These are phyloP conservation scores for Lanmaoa rubissima DNA, from an alignment of 768 basidiomycete genomes.

Conservation along the genomic window DNA sequence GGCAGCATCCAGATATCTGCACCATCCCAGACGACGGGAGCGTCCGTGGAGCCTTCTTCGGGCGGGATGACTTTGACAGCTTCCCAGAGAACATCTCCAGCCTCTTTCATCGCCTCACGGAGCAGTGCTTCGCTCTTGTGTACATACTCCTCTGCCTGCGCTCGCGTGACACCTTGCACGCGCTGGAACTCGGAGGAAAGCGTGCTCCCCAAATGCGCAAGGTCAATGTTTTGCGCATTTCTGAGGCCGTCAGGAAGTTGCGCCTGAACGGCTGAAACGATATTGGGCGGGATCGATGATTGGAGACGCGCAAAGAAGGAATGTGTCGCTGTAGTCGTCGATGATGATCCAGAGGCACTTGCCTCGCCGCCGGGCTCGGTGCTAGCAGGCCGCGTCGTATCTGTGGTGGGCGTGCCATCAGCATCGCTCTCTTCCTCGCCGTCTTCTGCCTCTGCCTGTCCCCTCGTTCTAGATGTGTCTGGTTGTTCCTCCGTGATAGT, in stretches of 20 bases:
- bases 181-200: constrained; percentile 66
- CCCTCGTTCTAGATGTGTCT: constrained; percentile 3
- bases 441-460: constrained; percentile 6
- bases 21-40: constrained; percentile 72
- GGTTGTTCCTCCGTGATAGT: constrained; percentile 36
- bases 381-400: constrained; percentile 17
- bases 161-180: constrained; percentile 70
- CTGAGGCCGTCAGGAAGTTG: constrained; percentile 66
- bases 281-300: constrained; percentile 69
- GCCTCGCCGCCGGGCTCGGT: constrained; percentile 22
- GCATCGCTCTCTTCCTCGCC: constrained; percentile 25
- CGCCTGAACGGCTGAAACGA: constrained; percentile 64
- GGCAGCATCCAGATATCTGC: constrained; percentile 84
- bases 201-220: constrained; percentile 64
- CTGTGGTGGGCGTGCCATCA: constrained; percentile 28
- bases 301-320: constrained; percentile 70
- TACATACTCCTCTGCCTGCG: constrained; percentile 82
- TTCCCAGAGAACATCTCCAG: constrained; percentile 78
- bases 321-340: constrained; percentile 31
- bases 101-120: constrained; percentile 72
- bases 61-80: constrained; percentile 94
- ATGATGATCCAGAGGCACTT: constrained; percentile 2
- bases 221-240: constrained; percentile 62
- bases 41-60: constrained; percentile 40
- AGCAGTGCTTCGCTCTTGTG: constrained; percentile 68